A percentile compares a stretch with the other conserved stretches of the same genome.
phyloP scores from a whole-genome alignment of 2,329 filamentous ascomycete genomes.

The Orbilia brochopaga region DNA sequence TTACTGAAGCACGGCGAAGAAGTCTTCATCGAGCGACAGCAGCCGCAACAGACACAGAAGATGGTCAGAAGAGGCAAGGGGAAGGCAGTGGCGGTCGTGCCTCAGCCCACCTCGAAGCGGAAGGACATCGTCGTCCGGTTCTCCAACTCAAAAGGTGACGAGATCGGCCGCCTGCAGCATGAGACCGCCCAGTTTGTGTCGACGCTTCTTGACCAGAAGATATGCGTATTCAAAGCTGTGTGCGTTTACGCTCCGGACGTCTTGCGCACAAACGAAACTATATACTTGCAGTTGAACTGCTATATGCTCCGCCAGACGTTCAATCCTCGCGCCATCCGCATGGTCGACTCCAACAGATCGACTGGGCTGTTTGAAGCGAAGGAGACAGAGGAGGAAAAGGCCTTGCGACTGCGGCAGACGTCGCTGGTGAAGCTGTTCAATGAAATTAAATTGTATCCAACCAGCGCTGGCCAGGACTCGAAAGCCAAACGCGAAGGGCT shows the following conservation, averaged over 20 bases:
- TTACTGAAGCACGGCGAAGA: constrained; percentile 79
- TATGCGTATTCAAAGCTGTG: constrained; percentile 83
- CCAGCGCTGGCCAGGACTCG: constrained; percentile 70
- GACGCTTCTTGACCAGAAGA: constrained; percentile 83
- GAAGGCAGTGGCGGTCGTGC: constrained; percentile 54
- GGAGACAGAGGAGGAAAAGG: constrained; percentile 83
- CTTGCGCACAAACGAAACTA: constrained; percentile 85
- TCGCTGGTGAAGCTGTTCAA: constrained; percentile 86
- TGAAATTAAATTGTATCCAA: constrained; percentile 82
- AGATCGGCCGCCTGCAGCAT: constrained; percentile 84
- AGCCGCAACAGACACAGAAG: constrained; percentile 63
- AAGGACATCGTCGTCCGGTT: constrained; percentile 90
- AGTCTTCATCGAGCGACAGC: constrained; percentile 86
- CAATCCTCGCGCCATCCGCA: constrained; percentile 67
- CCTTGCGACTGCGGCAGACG: constrained; percentile 81
- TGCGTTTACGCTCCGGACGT: constrained; percentile 89
- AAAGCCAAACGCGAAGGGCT: constrained; percentile 74
- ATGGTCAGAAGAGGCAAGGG: constrained; percentile 57
- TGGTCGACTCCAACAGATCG: constrained; percentile 72
- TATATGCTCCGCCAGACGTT: constrained; percentile 79
- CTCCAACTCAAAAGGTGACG: constrained; percentile 76
- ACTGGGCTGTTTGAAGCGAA: constrained; percentile 80
- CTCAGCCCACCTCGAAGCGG: constrained; percentile 56
- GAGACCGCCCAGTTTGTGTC: constrained; percentile 92
- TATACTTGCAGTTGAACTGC: constrained; percentile 86